Base-by-base conservation (phyloP, 306 rosid species). In the Gastrolobium villosum region DNA sequence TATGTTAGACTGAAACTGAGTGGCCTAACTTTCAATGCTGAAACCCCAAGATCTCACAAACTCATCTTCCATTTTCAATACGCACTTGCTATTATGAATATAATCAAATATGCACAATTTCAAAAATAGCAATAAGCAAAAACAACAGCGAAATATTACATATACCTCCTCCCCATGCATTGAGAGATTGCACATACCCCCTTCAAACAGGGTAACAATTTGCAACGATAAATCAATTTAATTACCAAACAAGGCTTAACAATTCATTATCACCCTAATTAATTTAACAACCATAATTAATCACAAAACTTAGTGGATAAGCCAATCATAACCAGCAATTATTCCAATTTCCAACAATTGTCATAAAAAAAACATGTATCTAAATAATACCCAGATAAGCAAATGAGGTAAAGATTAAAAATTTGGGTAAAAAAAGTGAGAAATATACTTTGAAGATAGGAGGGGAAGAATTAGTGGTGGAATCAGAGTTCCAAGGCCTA, bases 401-500 rank as follows among this genome's bases (percentile, higher is more conserved):
- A 44, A 68, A 73, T 4, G 32, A 3, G 46, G 10, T 20, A 77
- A 46, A 78, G 45, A 77, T 43, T n/a, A 7, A 26, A 34, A 43
- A n/a, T 36, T 49, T 7, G 10, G 15, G 7, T 3, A 0, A 14
- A 41, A 45, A 34, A 59, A 4, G 34, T 2, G 14, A 5, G 48
- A 56, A 65, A 0, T 44, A 54, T 88, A 93, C 98, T 62, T 90
- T 78, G 53, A 87, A 43, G 9, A 83, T 70, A 31, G 90, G 66
- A 78, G 82, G 13, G 70, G 81, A 43, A 67, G 91, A 5, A 64
- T 62, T 83, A 67, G 86, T 77, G 79, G 81, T 88, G 56, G 88
- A 80, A 52, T 93, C 93, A 35, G 97, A 84, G 80, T 70, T 87
- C 89, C 92, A 91, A 65, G 85, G 68, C 84, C 83, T 86, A 32